Evolutionary conservation across 192 early-diverging fungal genomes (phyloP).

Genomic region (Pilaira anomala): DNA sequence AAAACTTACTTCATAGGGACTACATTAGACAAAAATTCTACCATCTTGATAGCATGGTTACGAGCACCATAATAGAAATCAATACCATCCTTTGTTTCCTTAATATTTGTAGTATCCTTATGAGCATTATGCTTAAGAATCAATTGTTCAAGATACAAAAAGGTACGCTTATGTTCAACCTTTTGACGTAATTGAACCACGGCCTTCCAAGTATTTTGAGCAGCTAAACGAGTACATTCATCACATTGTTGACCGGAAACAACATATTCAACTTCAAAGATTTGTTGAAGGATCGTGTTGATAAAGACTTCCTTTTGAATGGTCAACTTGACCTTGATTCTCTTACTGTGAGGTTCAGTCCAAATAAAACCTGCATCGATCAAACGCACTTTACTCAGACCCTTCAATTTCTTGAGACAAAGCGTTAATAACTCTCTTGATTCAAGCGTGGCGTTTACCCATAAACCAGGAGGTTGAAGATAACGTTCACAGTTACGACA

Average conservation of each 20-base stretch:
- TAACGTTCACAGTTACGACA: conserved; percentile 97
- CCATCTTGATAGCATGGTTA: conserved; percentile 91
- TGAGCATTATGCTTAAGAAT: conserved; percentile 98
- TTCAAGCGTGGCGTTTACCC: conserved; percentile 88
- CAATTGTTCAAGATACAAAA: conserved; percentile 96
- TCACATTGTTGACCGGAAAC: conserved; percentile 92
- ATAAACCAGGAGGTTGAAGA: conserved; percentile 90
- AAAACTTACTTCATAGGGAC: conserved; percentile 67
- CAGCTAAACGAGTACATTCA: conserved; percentile 92
- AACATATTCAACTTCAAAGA: conserved; percentile 93
- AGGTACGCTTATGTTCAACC: conserved; percentile 96
- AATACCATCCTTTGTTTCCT: conserved; percentile 92
- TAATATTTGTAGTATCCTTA: conserved; percentile 97
- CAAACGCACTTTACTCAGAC: conserved; percentile 88
- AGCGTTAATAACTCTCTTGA: conserved; percentile 86
- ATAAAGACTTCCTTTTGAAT: conserved; percentile 99
- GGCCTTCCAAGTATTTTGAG: conserved; percentile 98
- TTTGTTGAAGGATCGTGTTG: conserved; percentile 92
- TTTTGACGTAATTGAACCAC: conserved; percentile 98
- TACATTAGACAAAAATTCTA: conserved; percentile 87
- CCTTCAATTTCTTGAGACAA: conserved; percentile 90
- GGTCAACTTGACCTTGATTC: conserved; percentile 96
- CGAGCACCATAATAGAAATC: conserved; percentile 95
- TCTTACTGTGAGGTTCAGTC: conserved; percentile 86
- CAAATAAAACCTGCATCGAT: conserved; percentile 98